These are phyloP conservation scores for Silybum marianum DNA, from an alignment of 129 eudicot species.

Conservation along the genomic window DNA sequence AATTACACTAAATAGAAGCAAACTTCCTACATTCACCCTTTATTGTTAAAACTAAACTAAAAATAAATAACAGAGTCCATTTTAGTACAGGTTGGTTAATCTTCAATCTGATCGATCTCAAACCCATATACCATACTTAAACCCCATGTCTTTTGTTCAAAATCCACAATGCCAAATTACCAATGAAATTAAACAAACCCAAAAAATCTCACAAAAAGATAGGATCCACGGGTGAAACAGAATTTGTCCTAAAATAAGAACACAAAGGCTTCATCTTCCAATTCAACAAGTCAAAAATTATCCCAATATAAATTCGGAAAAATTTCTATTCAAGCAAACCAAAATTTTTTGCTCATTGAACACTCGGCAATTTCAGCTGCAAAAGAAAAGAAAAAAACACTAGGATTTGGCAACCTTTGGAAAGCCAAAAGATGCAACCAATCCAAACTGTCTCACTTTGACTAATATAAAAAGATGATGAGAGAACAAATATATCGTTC, in stretches of 20 bases:
- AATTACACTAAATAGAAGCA: too few species aligned
- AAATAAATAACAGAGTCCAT: too few species aligned
- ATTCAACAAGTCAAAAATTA: conserved; percentile 2
- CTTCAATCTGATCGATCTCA: background rate
- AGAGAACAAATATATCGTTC: conserved; percentile 1
- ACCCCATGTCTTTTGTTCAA: background rate
- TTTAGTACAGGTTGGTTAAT: background rate
- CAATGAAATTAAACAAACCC: background rate
- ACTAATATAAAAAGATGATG: conserved; percentile 3
- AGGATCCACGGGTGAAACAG: background rate
- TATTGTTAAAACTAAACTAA: too few species aligned
- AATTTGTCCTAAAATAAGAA: too few species aligned
- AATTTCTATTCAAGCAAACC: background rate
- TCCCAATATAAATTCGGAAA: background rate
- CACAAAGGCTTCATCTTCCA: background rate
- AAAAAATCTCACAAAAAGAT: background rate
- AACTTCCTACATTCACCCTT: too few species aligned
- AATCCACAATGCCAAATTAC: too few species aligned
- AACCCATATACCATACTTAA: background rate
- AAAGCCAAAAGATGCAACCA: conserved; percentile 9
- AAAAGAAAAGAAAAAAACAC: background rate
- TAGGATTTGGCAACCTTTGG: background rate
- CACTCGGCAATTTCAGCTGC: background rate
- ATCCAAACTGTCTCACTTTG: background rate
- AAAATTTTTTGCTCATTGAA: background rate